These are phyloP conservation scores for Pseudozyma sp. DNA, from an alignment of 1,284 basidiomycete species.

Conservation along the genomic window DNA sequence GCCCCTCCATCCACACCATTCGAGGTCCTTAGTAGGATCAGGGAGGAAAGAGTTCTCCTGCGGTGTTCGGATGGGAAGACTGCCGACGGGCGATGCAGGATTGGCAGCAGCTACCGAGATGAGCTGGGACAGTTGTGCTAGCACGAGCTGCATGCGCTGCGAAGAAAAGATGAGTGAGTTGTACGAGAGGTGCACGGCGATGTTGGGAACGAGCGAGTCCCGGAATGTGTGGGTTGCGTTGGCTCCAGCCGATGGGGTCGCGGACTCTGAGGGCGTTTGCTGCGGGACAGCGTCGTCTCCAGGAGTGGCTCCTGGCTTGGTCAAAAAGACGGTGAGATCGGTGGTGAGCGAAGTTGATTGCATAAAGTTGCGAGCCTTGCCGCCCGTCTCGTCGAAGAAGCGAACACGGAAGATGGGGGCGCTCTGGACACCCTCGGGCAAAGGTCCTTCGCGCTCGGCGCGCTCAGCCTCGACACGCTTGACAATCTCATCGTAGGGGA, in stretches of 20 bases:
- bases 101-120: conserved; percentile 78
- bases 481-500: conserved; percentile 86
- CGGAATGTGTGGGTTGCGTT: conserved; percentile 35
- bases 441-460: conserved; percentile 44
- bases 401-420: conserved; percentile 86
- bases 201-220: conserved; percentile 72
- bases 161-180: conserved; percentile 94
- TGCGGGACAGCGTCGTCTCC: conserved; percentile 33
- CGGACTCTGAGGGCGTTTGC: conserved; percentile 15
- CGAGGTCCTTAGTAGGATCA: conserved; percentile 87
- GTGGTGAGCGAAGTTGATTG: conserved; percentile 77
- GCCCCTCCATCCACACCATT: conserved; percentile 97
- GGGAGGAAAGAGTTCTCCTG: conserved; percentile 80
- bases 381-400: conserved; percentile 92
- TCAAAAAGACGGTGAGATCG: conserved; percentile 83
- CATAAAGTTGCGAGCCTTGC: conserved; percentile 70
- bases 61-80: conserved; percentile 71
- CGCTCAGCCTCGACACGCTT: conserved; percentile 69
- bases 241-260: conserved; percentile 12
- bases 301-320: conserved; percentile 53
- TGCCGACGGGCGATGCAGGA: conserved; percentile 67
- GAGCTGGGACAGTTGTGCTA: conserved; percentile 87
- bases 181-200: conserved; percentile 87
- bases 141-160: conserved; percentile 79
- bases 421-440: conserved; percentile 48